These are phyloP conservation scores for Sisymbrium altissimum DNA, from an alignment of 345 rosid species.

Conservation along the genomic window DNA sequence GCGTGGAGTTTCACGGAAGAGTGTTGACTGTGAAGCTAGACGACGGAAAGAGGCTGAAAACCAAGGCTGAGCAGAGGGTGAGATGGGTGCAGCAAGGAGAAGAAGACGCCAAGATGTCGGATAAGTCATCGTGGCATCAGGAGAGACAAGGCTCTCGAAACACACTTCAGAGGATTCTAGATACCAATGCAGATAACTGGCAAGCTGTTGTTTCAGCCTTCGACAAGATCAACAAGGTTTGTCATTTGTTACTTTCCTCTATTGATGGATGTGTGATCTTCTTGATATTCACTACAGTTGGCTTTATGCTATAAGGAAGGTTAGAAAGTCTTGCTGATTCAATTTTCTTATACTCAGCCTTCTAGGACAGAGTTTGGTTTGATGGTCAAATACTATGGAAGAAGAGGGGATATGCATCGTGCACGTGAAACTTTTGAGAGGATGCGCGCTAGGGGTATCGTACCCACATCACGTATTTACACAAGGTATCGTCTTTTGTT, in stretches of 20 bases:
- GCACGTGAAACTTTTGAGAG: slow-evolving; percentile 92
- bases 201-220: slow-evolving; percentile 85
- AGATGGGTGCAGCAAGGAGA: slow-evolving; percentile 60
- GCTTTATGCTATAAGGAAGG: neutral
- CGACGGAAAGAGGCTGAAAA: slow-evolving; percentile 73
- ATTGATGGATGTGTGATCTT: neutral
- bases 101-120: slow-evolving; percentile 36
- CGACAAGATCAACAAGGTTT: slow-evolving; percentile 79
- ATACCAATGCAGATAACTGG: slow-evolving; percentile 82
- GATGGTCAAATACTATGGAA: slow-evolving; percentile 91
- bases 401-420: slow-evolving; percentile 94
- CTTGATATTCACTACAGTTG: neutral
- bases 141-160: slow-evolving; percentile 63
- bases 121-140: slow-evolving; percentile 74
- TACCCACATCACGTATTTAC: slow-evolving; percentile 82
- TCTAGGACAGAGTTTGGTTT: slow-evolving; percentile 93
- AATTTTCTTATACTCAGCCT: slow-evolving; percentile 51
- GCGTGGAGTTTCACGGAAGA: slow-evolving; percentile 88
- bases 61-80: slow-evolving; percentile 55
- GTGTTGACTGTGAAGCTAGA: slow-evolving; percentile 86
- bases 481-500: slow-evolving; percentile 57
- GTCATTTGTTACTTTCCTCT: slow-evolving; percentile 10
- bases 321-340: neutral
- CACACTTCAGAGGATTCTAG: slow-evolving; percentile 52
- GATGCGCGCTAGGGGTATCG: slow-evolving; percentile 90